Evolutionary conservation across 805 yeast genomes (phyloP).

Genomic region (Myxozyma mucilagina): DNA sequence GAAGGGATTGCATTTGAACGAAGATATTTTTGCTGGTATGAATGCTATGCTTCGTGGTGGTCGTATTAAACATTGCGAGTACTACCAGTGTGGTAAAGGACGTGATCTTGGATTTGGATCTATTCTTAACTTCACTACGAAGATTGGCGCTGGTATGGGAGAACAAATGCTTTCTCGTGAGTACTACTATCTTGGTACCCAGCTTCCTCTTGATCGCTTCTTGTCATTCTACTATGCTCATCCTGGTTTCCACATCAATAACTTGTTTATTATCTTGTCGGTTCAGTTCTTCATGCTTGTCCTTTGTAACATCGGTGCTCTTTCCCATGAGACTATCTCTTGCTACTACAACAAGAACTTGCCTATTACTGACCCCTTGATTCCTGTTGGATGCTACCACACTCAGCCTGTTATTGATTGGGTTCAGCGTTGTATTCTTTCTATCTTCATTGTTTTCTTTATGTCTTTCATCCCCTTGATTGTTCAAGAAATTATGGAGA

Average conservation of each 20-base stretch:
- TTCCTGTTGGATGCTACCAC: conserved; percentile 84
- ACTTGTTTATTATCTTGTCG: conserved; percentile 80
- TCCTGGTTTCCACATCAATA: conserved; percentile 93
- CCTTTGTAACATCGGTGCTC: conserved; percentile 73
- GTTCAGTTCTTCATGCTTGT: conserved; percentile 84
- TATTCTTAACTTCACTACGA: conserved; percentile 87
- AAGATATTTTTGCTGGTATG: conserved; percentile 96
- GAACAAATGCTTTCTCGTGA: conserved; percentile 92
- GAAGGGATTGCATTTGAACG: conserved; percentile 87
- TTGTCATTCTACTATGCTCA: conserved; percentile 94
- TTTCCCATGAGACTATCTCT: conserved; percentile 66
- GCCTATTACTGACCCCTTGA: conserved; percentile 71
- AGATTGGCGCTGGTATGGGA: conserved; percentile 98
- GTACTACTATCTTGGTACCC: conserved; percentile 86
- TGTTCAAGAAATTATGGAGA: conserved; percentile 83
- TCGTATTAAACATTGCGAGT: conserved; percentile 91
- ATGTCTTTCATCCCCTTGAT: conserved; percentile 86
- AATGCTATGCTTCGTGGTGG: conserved; percentile 88
- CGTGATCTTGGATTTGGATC: conserved; percentile 93
- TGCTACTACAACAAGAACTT: conserved; percentile 66
- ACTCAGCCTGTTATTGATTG: conserved; percentile 83
- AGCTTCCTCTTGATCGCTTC: conserved; percentile 83
- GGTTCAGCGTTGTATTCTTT: conserved; percentile 84
- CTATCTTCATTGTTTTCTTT: conserved; percentile 89
- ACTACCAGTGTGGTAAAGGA: conserved; percentile 95